Conservation (phyloP, 768 basidiomycete genomes). For the Lactarius hatsudake region DNA sequence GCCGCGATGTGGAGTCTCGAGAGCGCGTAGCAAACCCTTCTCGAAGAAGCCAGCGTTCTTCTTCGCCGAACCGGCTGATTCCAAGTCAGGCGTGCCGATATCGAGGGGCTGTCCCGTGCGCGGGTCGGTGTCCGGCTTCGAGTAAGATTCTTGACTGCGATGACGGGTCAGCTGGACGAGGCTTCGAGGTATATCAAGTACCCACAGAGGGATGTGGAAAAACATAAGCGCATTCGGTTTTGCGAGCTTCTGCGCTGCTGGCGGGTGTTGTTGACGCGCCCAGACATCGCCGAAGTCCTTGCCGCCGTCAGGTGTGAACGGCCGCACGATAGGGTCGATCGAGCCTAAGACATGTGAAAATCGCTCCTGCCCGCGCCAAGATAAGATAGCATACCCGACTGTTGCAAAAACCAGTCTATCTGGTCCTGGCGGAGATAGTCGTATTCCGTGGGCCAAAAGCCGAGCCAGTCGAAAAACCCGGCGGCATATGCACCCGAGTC, state of each 20-base stretch:
- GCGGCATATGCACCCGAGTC: slow-evolving; percentile 81
- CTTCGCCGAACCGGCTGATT: slow-evolving; percentile 60
- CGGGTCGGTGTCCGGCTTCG: slow-evolving; percentile 60
- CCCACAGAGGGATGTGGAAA: slow-evolving; percentile 94
- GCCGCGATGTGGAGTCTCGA: slow-evolving; percentile 64
- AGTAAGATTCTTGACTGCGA: slow-evolving; percentile 70
- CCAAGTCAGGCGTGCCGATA: slow-evolving; percentile 61
- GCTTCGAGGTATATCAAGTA: slow-evolving; percentile 17
- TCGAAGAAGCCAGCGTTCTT: slow-evolving; percentile 81
- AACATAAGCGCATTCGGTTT: slow-evolving; percentile 98
- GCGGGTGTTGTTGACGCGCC: slow-evolving; percentile 63
- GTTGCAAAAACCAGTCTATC: slow-evolving; percentile 87
- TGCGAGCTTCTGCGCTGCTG: slow-evolving; percentile 55
- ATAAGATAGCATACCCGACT: slow-evolving; percentile 49
- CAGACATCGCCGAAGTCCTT: slow-evolving; percentile 68
- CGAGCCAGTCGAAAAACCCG: slow-evolving; percentile 59
- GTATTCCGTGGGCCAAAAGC: slow-evolving; percentile 71
- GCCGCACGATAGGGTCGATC: slow-evolving; percentile 74
- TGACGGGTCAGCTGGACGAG: neutral
- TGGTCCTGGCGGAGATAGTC: slow-evolving; percentile 86
- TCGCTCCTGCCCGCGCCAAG: neutral
- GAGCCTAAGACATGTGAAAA: slow-evolving; percentile 37
- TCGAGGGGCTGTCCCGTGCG: slow-evolving; percentile 62
- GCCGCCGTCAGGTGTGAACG: slow-evolving; percentile 74
- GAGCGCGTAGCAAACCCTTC: slow-evolving; percentile 69